Percentiles rank a stretch among this genome's conserved stretches.
Evolutionary conservation across 768 basidiomycete genomes (phyloP).

Genomic region (Clavulina sp.): DNA sequence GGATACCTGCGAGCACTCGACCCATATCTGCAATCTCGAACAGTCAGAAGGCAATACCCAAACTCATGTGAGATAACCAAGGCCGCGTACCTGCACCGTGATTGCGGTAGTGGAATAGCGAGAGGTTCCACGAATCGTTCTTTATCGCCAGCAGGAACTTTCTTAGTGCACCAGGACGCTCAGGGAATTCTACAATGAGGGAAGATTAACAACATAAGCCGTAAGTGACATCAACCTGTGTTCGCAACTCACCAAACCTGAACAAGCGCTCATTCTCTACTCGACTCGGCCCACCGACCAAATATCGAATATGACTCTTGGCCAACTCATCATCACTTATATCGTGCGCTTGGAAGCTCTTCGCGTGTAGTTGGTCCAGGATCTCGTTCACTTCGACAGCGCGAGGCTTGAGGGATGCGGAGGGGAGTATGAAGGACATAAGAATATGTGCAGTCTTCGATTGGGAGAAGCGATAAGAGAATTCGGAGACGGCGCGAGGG

Average conservation of each 20-base stretch:
- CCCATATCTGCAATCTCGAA: constrained; percentile 72
- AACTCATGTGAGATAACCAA: too few relatives aligned
- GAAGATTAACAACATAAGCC: neutral
- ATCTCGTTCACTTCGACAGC: constrained; percentile 26
- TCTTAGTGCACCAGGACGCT: constrained; percentile 77
- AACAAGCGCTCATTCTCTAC: constrained; percentile 80
- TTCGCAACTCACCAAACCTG: constrained; percentile 58
- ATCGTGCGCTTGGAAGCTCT: constrained; percentile 71
- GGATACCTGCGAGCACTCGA: constrained; percentile 83
- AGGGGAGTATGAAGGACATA: constrained; percentile 73
- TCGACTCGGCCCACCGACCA: constrained; percentile 70
- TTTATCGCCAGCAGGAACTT: constrained; percentile 77
- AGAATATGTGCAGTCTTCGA: constrained; percentile 67
- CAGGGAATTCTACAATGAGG: constrained; percentile 65
- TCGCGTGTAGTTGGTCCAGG: constrained; percentile 38
- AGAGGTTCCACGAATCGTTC: constrained; percentile 71
- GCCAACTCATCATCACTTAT: constrained; percentile 92
- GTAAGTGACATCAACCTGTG: neutral
- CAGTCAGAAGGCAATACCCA: neutral
- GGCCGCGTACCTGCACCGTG: constrained; percentile 90
- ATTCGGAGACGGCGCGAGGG: constrained; percentile 88
- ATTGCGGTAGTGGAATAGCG: constrained; percentile 94
- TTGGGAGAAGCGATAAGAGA: constrained; percentile 74
- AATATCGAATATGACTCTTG: constrained; percentile 85
- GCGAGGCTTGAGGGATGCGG: constrained; percentile 28